Base-by-base conservation (phyloP, 805 yeast genomes). In the Hagleromyces aurorensis region DNA sequence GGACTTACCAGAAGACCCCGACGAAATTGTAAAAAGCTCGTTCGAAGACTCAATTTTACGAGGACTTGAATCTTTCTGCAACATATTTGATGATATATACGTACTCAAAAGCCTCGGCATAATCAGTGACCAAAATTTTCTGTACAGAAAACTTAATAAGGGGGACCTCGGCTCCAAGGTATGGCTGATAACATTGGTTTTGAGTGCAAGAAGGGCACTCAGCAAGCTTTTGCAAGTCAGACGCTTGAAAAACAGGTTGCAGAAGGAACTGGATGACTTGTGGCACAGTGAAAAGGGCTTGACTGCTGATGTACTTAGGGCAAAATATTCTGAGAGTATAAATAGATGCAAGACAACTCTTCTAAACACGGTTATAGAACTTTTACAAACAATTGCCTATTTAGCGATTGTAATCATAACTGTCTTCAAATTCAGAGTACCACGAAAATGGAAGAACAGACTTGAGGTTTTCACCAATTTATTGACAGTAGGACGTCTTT, bases 61-160 rank as follows among this genome's bases (percentile, higher is more conserved):
- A 17, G 40, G 43, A 10, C 25, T 53, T 14, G 54, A 50, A 27
- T 32, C 48, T 2, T 19, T 51, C 5, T 44, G 50, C 14, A 34
- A 37, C 11, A 11, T 52, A 9, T 52, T 52, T 19, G 59, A 53
- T 32, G 43, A 48, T 24, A 16, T 53, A 6, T 50, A 45, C 27
- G 35, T 53, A 7, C 35, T 53, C 18, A 44, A 40, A 30, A 49
- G 50, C 27, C 21, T 52, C 13, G 57, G 57, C 3, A 29, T 53
- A 5, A 48, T 53, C 3, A 38, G 42, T 18, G 55, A 49, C 14
- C 13, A 32, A 3, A 53, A 48, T 29, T 26, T 39, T 16, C 18
- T 53, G 2, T 52, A 48, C 29, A 33, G 37, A 21, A 41, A 40
- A 13, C 28, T 53, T 8, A 49, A 50, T 27, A 46, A 46, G 21